Percentiles rank a stretch among this genome's conserved stretches.
These are phyloP conservation scores for Tilletia horrida DNA, from an alignment of 1,284 basidiomycete species.

Conservation along the genomic window DNA sequence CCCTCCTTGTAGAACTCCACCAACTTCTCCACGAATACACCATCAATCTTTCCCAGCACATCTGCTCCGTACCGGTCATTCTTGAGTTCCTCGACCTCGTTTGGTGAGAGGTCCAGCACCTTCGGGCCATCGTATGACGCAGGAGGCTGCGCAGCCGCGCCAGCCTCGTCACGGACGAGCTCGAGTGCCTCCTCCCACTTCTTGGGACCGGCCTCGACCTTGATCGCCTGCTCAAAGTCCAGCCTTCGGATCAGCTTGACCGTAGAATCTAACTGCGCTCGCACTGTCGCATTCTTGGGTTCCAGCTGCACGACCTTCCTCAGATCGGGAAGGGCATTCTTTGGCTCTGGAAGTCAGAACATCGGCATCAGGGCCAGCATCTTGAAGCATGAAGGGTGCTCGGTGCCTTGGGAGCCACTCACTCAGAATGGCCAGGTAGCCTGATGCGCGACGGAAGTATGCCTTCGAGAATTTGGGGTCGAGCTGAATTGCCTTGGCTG, in stretches of 20 bases:
- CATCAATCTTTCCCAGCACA: constrained; percentile 56
- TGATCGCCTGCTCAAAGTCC: constrained; percentile 51
- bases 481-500: constrained; percentile 79
- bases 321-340: constrained; percentile 48
- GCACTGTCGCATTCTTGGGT: constrained; percentile 76
- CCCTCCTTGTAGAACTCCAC: constrained; percentile 88
- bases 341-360: constrained; percentile 31
- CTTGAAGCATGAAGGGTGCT: neutral
- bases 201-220: constrained; percentile 41
- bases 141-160: constrained; percentile 32
- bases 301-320: constrained; percentile 71
- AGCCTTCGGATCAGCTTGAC: constrained; percentile 73
- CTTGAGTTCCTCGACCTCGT: constrained; percentile 61
- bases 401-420: constrained; percentile 63
- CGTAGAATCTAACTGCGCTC: constrained; percentile 77
- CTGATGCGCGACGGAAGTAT: constrained; percentile 85
- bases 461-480: constrained; percentile 90
- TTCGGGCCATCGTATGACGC: constrained; percentile 43
- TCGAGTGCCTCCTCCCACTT: constrained; percentile 33
- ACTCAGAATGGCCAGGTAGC: constrained; percentile 76
- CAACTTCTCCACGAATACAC: constrained; percentile 78
- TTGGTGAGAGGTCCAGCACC: constrained; percentile 28
- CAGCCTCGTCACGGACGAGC: constrained; percentile 41
- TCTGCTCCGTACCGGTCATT: constrained; percentile 38
- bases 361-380: neutral